A percentile compares a stretch with the other conserved stretches of the same genome.
These are phyloP conservation scores for Metschnikowia cerradonensis DNA, from an alignment of 805 yeast species.

Conservation along the genomic window DNA sequence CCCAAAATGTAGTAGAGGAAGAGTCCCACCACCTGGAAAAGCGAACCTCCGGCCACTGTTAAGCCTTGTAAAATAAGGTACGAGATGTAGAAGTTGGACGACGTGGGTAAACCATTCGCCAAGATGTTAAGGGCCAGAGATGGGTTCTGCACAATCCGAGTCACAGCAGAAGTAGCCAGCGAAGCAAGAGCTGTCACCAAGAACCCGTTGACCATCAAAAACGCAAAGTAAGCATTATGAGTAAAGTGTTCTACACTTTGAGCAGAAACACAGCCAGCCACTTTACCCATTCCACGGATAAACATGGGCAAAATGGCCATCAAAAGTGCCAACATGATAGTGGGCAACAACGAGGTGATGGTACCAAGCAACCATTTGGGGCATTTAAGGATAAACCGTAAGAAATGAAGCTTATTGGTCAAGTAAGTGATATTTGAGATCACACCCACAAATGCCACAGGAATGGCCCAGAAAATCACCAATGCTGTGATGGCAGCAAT, in stretches of 20 bases:
- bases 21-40: conserved; percentile 59
- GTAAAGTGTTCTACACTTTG: conserved; percentile 61
- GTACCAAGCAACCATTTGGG: conserved; percentile 56
- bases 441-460: conserved; percentile 75
- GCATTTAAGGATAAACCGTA: conserved; percentile 52
- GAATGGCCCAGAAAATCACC: conserved; percentile 68
- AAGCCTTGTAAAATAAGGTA: conserved; percentile 68
- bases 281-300: conserved; percentile 58
- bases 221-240: conserved; percentile 65
- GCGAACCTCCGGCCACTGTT: conserved; percentile 58
- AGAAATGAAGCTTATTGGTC: conserved; percentile 47
- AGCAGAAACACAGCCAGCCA: conserved; percentile 53
- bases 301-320: conserved; percentile 65
- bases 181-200: conserved; percentile 68
- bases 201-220: conserved; percentile 68
- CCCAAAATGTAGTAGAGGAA: conserved; percentile 59
- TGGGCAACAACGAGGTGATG: conserved; percentile 66
- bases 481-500: conserved; percentile 51
- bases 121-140: conserved; percentile 52
- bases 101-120: conserved; percentile 65
- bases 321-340: conserved; percentile 58
- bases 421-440: conserved; percentile 64
- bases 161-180: conserved; percentile 64
- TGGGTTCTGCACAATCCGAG: conserved; percentile 58
- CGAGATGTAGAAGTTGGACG: conserved; percentile 70